Evolutionary conservation across 163 green algal genomes (phyloP), one percentile per base, ranked within the genome.

Genomic region (Scenedesmus sp.): DNA sequence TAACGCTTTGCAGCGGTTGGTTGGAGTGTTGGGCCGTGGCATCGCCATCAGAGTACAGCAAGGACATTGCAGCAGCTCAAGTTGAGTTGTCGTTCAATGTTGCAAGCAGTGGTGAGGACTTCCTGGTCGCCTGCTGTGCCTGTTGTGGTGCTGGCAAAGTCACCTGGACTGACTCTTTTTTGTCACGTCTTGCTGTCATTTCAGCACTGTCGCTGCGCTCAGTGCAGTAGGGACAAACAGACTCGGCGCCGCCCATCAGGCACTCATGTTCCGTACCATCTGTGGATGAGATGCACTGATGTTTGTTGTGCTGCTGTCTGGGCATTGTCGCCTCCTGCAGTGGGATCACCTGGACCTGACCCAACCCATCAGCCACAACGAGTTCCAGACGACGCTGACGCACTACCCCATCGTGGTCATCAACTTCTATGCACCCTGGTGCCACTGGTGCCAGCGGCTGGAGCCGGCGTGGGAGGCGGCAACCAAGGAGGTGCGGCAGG

Each of bases 391-490:
- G 1, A 95, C 93, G 0, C 89, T 97, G n/a, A 82, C 89, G 0
- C 90, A 93, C 26, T 98, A 98, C 88, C 95, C 96, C 26, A 95
- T 98, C 30, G 96, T 98, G 30, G 92, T 99, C 56, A 88, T 98
- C 33, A 99, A 99, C 93, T 99, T 98, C 91, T 99, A 95, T 61
- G 97, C 97, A n/a, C 86, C 86, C 40, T 86, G 86, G 86, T 99
- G 97, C 91, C 96, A 96, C 78, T 99, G 97, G 97, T 99, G 97
- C 93, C 96, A 90, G 46, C n/a, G 85, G 9, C 33, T 90, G 33
- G 97, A 96, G 83, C 97, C 97, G 24, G 97, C 97, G 6, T 99
- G 97, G 97, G 97, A 99, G 92, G 95, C 95, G 0, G 96, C 96
- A 15, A 98, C 97, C 15, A 94, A 97, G 83, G 94, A 96, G 81